These are phyloP conservation scores for Colletotrichum gloeosporioides DNA, from an alignment of 2,329 filamentous ascomycete genomes.

Conservation along the genomic window DNA sequence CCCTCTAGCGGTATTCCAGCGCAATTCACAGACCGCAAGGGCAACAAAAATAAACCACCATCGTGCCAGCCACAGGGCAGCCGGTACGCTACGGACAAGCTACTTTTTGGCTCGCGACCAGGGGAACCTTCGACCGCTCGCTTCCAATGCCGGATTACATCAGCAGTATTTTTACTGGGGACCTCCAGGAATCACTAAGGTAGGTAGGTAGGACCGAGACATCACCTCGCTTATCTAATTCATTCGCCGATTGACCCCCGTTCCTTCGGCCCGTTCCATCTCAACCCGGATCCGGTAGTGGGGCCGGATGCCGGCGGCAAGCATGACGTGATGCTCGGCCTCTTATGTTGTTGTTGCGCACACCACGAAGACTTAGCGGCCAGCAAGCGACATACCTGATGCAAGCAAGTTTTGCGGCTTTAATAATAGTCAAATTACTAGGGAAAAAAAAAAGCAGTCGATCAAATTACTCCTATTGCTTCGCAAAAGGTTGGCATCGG, in stretches of 20 bases:
- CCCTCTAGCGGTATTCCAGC: neutral
- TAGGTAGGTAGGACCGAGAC: neutral
- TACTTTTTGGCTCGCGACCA: neutral
- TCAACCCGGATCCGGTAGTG: neutral
- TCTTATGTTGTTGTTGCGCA: neutral
- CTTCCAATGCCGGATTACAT: neutral
- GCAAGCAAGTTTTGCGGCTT: too few relatives aligned
- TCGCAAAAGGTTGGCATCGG: neutral
- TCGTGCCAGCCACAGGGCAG: neutral
- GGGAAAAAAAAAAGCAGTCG: too few relatives aligned
- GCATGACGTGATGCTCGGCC: neutral
- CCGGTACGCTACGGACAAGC: constrained; percentile 4
- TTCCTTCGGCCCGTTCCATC: neutral
- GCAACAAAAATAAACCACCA: neutral
- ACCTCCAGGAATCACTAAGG: neutral
- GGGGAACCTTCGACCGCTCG: neutral
- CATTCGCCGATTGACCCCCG: neutral
- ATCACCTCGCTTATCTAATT: neutral
- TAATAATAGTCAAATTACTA: too few relatives aligned
- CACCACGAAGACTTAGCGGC: too few relatives aligned
- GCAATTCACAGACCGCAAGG: neutral
- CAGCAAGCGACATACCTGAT: too few relatives aligned
- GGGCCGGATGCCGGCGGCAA: neutral
- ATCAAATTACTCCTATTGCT: neutral
- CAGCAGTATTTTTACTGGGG: neutral